phyloP scores from a whole-genome alignment of 805 yeast species.

The Suhomyces sp. region DNA sequence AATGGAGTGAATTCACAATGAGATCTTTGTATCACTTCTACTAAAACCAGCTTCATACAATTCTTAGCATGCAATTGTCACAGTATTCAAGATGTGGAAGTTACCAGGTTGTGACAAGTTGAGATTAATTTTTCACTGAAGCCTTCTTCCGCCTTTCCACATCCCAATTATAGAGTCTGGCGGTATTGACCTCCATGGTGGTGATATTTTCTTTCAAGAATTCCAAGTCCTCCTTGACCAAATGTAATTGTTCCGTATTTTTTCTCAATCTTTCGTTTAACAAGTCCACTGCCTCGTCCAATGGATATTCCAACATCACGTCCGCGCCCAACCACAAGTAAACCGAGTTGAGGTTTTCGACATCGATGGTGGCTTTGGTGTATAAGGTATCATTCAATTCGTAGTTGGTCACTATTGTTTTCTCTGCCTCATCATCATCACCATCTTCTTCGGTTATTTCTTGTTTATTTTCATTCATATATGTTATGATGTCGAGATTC shows the following conservation, averaged over 20 bases:
- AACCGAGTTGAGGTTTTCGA: slow-evolving; percentile 57
- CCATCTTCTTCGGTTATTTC: slow-evolving; percentile 30
- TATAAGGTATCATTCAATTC: slow-evolving; percentile 92
- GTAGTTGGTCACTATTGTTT: slow-evolving; percentile 59
- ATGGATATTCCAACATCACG: slow-evolving; percentile 92
- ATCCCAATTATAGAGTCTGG: slow-evolving; percentile 87
- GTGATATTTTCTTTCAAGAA: slow-evolving; percentile 86
- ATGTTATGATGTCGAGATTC: slow-evolving; percentile 71
- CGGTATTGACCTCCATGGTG: slow-evolving; percentile 97
- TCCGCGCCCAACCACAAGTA: slow-evolving; percentile 98
- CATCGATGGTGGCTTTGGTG: slow-evolving; percentile 73
- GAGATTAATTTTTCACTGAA: no score
- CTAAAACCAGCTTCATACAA: no score
- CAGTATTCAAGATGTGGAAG: no score
- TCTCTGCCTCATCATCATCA: slow-evolving; percentile 17
- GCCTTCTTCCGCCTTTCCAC: slow-evolving; percentile 68
- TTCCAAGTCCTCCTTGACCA: slow-evolving; percentile 81
- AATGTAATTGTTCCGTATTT: slow-evolving; percentile 57
- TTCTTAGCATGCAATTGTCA: no score
- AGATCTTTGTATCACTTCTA: no score
- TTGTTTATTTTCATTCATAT: slow-evolving; percentile 50
- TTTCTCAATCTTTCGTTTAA: slow-evolving; percentile 59
- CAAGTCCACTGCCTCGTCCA: slow-evolving; percentile 80
- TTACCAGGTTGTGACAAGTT: no score
- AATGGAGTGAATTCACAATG: no score